These are phyloP conservation scores for Fusarium paranaense DNA, from an alignment of 2,329 filamentous ascomycete species.

Conservation along the genomic window DNA sequence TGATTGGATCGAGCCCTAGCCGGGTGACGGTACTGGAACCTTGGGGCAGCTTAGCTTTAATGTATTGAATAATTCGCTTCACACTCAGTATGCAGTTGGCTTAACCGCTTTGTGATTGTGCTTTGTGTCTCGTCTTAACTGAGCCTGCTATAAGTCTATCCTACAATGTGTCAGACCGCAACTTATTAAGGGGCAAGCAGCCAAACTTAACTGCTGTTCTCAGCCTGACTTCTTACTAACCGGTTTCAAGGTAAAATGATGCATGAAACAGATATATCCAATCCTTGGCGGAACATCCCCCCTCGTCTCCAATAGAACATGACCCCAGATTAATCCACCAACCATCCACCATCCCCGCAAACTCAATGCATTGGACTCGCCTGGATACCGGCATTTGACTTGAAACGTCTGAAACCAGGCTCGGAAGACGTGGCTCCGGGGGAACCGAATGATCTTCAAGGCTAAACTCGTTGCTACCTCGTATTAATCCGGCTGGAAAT, in stretches of 20 bases:
- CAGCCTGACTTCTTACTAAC: neutral
- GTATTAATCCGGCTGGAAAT: neutral
- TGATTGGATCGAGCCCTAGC: constrained; percentile 23
- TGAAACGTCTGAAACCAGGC: constrained; percentile 33
- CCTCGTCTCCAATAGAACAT: neutral
- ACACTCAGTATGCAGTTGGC: constrained; percentile 9
- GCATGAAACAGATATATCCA: neutral
- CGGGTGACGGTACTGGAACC: constrained; percentile 2
- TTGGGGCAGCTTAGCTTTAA: constrained; percentile 7
- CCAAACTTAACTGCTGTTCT: neutral
- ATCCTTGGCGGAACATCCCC: neutral
- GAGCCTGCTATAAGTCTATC: neutral
- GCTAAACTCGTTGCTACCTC: neutral
- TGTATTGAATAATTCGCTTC: constrained; percentile 23
- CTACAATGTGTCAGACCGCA: neutral
- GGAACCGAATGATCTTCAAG: neutral
- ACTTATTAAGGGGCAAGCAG: neutral
- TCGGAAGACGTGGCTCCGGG: constrained; percentile 25
- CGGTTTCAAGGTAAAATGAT: neutral
- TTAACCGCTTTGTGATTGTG: neutral
- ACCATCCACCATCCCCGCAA: neutral
- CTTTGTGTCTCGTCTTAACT: neutral
- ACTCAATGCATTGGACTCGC: neutral
- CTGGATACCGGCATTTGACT: neutral
- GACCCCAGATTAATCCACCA: neutral